These are phyloP conservation scores for Fusarium hostae DNA, from an alignment of 2,329 filamentous ascomycete genomes.

Conservation along the genomic window DNA sequence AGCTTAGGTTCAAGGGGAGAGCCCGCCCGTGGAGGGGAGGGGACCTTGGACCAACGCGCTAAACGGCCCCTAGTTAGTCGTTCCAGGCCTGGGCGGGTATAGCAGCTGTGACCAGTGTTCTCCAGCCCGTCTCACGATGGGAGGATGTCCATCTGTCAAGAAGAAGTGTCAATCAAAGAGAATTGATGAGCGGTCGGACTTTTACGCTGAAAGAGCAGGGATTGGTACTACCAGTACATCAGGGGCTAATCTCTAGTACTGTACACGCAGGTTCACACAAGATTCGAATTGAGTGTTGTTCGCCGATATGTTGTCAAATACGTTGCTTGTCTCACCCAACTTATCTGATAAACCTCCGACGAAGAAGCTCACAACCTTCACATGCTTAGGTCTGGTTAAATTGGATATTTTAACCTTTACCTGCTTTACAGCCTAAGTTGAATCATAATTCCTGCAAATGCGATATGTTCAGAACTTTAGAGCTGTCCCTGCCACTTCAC, in stretches of 20 bases:
- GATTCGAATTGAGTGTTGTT: slow-evolving; percentile 6
- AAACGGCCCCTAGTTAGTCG: slow-evolving; percentile 37
- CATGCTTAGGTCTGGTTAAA: not conserved
- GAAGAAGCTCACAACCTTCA: not conserved
- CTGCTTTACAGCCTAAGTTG: not conserved
- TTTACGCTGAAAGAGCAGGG: slow-evolving; percentile 1
- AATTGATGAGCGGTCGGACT: slow-evolving; percentile 7
- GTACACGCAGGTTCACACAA: slow-evolving; percentile 1
- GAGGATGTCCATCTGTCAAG: slow-evolving; percentile 10
- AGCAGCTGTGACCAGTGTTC: slow-evolving; percentile 10
- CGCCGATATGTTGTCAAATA: not conserved
- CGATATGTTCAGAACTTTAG: not conserved
- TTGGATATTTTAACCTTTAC: not conserved
- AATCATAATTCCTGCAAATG: not conserved
- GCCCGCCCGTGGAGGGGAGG: not conserved
- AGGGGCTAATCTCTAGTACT: slow-evolving; percentile 7
- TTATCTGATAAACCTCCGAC: not conserved
- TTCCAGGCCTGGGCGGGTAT: slow-evolving; percentile 30
- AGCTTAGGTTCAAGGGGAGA: slow-evolving; percentile 27
- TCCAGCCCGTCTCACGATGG: slow-evolving; percentile 5
- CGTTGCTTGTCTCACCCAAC: not conserved
- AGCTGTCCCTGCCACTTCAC: not conserved
- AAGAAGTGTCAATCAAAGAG: not conserved
- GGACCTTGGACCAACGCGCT: slow-evolving; percentile 22
- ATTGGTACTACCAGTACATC: slow-evolving; percentile 5